Evolutionary conservation across 768 basidiomycete species (phyloP).

Genomic region (Termitomyces sp.): DNA sequence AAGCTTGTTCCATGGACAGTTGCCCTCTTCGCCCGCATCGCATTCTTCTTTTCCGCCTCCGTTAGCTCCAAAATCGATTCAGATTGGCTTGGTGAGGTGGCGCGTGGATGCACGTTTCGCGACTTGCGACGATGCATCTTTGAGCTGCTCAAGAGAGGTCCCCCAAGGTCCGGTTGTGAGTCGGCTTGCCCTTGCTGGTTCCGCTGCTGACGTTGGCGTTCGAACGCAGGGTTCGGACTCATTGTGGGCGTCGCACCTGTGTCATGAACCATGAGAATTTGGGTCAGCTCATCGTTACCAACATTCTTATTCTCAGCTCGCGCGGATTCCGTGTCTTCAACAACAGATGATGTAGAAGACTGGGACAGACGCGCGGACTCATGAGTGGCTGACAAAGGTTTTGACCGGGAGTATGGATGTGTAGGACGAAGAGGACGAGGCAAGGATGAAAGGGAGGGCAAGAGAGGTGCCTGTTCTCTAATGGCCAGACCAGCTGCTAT

Average conservation of each 20-base stretch:
- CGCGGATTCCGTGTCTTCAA: slow-evolving; percentile 21
- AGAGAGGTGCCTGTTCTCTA: slow-evolving; percentile 18
- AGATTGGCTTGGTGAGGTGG: not conserved
- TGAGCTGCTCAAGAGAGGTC: slow-evolving; percentile 7
- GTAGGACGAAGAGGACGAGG: slow-evolving; percentile 5
- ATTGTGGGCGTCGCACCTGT: slow-evolving; percentile 45
- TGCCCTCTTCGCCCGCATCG: slow-evolving; percentile 6
- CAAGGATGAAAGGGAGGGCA: not conserved
- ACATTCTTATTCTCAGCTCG: slow-evolving; percentile 9
- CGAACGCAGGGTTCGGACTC: slow-evolving; percentile 43
- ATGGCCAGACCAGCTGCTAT: slow-evolving; percentile 40
- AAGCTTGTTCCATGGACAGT: slow-evolving; percentile 15
- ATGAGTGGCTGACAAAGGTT: slow-evolving; percentile 11
- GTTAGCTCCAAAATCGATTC: not conserved
- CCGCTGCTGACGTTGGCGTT: slow-evolving; percentile 19
- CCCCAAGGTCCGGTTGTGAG: not conserved
- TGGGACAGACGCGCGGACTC: slow-evolving; percentile 20
- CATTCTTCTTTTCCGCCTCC: slow-evolving; percentile 1
- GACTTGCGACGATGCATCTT: slow-evolving; percentile 20
- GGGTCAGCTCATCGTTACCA: slow-evolving; percentile 17
- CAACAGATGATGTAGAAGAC: slow-evolving; percentile 41
- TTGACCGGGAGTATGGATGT: slow-evolving; percentile 9
- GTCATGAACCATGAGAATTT: slow-evolving; percentile 39
- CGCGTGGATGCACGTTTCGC: slow-evolving; percentile 9
- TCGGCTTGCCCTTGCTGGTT: slow-evolving; percentile 8